These are phyloP conservation scores for Pythium graminicola DNA, from an alignment of 352 stramenopile species.

Conservation along the genomic window DNA sequence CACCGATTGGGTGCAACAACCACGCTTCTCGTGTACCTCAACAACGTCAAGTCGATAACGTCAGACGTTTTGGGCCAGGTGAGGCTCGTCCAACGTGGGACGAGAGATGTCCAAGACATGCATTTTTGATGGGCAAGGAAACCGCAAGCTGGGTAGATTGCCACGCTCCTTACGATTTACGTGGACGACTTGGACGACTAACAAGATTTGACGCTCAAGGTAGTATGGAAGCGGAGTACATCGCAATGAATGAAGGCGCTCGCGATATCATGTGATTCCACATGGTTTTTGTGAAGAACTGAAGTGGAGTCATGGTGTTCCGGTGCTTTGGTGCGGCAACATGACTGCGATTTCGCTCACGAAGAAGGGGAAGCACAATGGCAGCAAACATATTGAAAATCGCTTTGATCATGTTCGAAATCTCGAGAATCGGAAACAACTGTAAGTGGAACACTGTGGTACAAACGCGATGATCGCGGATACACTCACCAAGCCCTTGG, in stretches of 20 bases:
- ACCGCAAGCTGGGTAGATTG: too few relatives aligned
- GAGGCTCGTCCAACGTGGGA: too few relatives aligned
- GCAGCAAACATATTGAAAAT: conserved; percentile 25
- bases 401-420: conserved; percentile 20
- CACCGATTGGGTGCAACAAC: too few relatives aligned
- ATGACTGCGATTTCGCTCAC: conserved; percentile 15
- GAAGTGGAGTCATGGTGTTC: conserved; percentile 2
- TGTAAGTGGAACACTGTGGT: not conserved
- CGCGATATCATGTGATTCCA: conserved; percentile 22
- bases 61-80: too few relatives aligned
- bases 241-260: conserved; percentile 20
- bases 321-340: conserved; percentile 20
- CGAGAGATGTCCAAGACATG: too few relatives aligned
- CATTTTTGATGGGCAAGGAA: too few relatives aligned
- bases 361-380: conserved; percentile 21
- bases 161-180: too few relatives aligned
- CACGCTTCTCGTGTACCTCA: too few relatives aligned
- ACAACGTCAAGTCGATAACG: too few relatives aligned
- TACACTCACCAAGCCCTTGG: conserved; percentile 24
- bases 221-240: conserved; percentile 26
- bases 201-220: conserved; percentile 21
- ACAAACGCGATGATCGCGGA: conserved; percentile 25
- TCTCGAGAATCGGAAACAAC: conserved; percentile 3
- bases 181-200: too few relatives aligned
- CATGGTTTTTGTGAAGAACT: conserved; percentile 15